Evolutionary conservation across 495 filamentous ascomycete species (phyloP).

Genomic region (Aspergillus bertholletiae): DNA sequence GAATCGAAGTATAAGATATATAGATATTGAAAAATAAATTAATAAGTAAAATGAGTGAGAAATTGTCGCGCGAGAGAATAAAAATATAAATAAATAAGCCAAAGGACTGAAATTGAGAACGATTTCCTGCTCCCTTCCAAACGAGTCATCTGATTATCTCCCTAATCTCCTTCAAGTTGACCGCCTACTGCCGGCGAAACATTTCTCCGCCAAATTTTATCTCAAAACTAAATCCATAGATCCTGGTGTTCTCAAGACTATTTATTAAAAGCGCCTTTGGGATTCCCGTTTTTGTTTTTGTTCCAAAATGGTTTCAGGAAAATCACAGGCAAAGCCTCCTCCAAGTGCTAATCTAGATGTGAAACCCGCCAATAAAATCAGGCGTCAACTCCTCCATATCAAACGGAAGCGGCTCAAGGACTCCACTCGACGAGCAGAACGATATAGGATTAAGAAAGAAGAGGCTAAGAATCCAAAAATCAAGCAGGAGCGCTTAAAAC

Average conservation of each 20-base stretch:
- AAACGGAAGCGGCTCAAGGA: conserved; percentile 72
- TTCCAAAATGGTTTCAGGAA: conserved; percentile 23
- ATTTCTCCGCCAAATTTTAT: conserved; percentile 16
- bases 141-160: too few species aligned
- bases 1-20: neutral
- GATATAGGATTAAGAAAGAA: conserved; percentile 73
- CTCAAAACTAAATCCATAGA: neutral
- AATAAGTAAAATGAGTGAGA: neutral
- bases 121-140: too few species aligned
- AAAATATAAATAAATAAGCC: too few species aligned
- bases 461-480: conserved; percentile 82
- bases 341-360: conserved; percentile 21
- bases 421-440: conserved; percentile 67
- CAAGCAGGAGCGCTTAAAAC: conserved; percentile 62
- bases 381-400: conserved; percentile 69
- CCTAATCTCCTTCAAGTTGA: too few species aligned
- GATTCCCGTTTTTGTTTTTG: too few species aligned
- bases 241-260: neutral
- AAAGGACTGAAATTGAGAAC: too few species aligned
- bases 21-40: neutral
- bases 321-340: conserved; percentile 20
- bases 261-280: too few species aligned
- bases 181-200: conserved; percentile 20
- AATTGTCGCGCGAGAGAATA: too few species aligned
- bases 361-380: conserved; percentile 64